Evolutionary conservation across 768 basidiomycete genomes (phyloP).

Genomic region (Brasilioporus rufonigricans): DNA sequence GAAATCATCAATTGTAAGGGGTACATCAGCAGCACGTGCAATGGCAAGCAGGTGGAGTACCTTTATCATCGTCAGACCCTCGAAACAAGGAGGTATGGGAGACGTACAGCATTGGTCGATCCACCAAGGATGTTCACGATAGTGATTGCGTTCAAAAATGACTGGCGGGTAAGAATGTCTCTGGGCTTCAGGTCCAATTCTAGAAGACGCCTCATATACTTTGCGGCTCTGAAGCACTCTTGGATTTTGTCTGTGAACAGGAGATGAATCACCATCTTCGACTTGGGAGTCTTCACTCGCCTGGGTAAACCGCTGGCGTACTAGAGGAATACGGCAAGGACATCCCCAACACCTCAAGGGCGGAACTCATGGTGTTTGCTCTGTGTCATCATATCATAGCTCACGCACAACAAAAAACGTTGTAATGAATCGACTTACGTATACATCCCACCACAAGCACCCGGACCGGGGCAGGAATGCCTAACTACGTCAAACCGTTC

Average conservation of each 20-base stretch:
- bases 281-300: conserved; percentile 33
- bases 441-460: conserved; percentile 88
- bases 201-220: conserved; percentile 70
- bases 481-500: conserved; percentile 82
- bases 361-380: conserved; percentile 88
- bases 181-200: conserved; percentile 82
- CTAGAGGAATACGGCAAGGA: conserved; percentile 78
- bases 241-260: conserved; percentile 63
- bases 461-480: conserved; percentile 81
- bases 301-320: conserved; percentile 69
- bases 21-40: conserved; percentile 74
- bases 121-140: conserved; percentile 80
- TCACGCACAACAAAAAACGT: neutral
- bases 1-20: conserved; percentile 84
- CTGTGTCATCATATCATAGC: conserved; percentile 27
- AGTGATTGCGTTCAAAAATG: conserved; percentile 83
- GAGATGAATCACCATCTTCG: neutral
- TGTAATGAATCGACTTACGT: conserved; percentile 44
- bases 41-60: conserved; percentile 84
- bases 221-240: conserved; percentile 77
- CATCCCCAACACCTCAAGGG: conserved; percentile 81
- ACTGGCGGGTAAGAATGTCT: conserved; percentile 64
- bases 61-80: conserved; percentile 34
- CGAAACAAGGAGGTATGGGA: neutral
- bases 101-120: conserved; percentile 78